Percentiles rank a stretch among this genome's conserved stretches.
phyloP scores from a whole-genome alignment of 2,329 filamentous ascomycete genomes.

The Diplocarpon mali region DNA sequence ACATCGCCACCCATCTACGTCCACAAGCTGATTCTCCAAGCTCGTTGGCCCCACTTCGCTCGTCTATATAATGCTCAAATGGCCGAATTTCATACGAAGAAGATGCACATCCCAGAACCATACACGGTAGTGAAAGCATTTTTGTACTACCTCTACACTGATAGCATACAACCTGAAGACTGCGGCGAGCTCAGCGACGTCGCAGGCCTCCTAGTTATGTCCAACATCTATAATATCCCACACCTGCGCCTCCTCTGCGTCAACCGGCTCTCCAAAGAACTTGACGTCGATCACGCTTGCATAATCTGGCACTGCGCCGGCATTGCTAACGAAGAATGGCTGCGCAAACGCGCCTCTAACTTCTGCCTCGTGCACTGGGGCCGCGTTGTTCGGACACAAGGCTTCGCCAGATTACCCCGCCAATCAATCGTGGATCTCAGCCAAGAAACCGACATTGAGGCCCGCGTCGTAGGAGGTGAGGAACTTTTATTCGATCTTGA shows the following conservation, averaged over 20 bases:
- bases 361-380: conserved; percentile 96
- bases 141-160: conserved; percentile 92
- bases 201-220: conserved; percentile 90
- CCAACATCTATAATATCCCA: conserved; percentile 95
- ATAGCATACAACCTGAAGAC: conserved; percentile 61
- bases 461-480: conserved; percentile 80
- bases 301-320: conserved; percentile 93
- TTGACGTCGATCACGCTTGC: conserved; percentile 90
- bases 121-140: conserved; percentile 92
- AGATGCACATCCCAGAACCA: conserved; percentile 95
- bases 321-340: conserved; percentile 84
- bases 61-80: conserved; percentile 88
- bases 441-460: conserved; percentile 86
- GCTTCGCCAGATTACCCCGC: conserved; percentile 72
- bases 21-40: conserved; percentile 86
- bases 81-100: conserved; percentile 93
- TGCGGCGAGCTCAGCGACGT: conserved; percentile 67
- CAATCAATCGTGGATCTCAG: conserved; percentile 79
- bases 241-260: conserved; percentile 85
- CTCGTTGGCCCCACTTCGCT: conserved; percentile 93
- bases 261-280: conserved; percentile 76
- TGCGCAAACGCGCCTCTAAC: conserved; percentile 73
- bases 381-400: conserved; percentile 77
- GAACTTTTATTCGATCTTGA: conserved; percentile 35
- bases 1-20: conserved; percentile 84